Evolutionary conservation across 1,139 yeast species (phyloP).

Genomic region (Hemisphaericaspora subhashii): DNA sequence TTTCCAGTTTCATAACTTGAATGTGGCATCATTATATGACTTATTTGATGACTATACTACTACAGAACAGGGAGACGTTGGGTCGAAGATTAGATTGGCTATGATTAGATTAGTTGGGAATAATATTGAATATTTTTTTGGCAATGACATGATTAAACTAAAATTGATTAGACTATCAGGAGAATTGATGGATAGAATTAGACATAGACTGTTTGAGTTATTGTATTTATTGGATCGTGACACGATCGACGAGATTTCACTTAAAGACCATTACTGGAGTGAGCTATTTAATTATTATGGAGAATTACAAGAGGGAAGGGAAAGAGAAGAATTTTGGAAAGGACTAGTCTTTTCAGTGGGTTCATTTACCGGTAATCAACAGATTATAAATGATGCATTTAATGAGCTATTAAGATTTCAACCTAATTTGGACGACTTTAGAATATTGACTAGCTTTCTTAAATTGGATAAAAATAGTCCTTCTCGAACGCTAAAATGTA

Average conservation of each 20-base stretch:
- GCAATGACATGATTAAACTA: conserved; percentile 17
- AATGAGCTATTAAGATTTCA: conserved; percentile 40
- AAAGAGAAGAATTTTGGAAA: conserved; percentile 45
- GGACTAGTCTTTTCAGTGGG: conserved; percentile 63
- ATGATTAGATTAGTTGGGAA: conserved; percentile 27
- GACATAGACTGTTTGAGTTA: conserved; percentile 28
- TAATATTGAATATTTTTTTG: conserved; percentile 22
- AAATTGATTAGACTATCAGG: conserved; percentile 55
- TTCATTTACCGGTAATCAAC: conserved; percentile 55
- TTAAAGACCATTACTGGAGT: conserved; percentile 24
- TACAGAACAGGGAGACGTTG: conserved; percentile 77
- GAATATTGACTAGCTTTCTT: conserved; percentile 11
- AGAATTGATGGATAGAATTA: conserved; percentile 34
- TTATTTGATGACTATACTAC: conserved; percentile 64
- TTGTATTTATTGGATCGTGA: conserved; percentile 10
- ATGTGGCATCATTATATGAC: conserved; percentile 7
- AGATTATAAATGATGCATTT: conserved; percentile 46
- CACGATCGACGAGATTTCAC: conserved; percentile 3
- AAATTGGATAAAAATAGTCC: background rate
- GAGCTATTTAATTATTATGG: conserved; percentile 23
- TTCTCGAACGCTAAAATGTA: conserved; percentile 22
- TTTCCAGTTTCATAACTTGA: conserved; percentile 28
- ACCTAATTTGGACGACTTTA: conserved; percentile 15
- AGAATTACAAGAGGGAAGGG: conserved; percentile 3
- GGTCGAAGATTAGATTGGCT: conserved; percentile 63